Evolutionary conservation across 1,284 basidiomycete genomes (phyloP).

Genomic region (Trichosporon coremiiforme): DNA sequence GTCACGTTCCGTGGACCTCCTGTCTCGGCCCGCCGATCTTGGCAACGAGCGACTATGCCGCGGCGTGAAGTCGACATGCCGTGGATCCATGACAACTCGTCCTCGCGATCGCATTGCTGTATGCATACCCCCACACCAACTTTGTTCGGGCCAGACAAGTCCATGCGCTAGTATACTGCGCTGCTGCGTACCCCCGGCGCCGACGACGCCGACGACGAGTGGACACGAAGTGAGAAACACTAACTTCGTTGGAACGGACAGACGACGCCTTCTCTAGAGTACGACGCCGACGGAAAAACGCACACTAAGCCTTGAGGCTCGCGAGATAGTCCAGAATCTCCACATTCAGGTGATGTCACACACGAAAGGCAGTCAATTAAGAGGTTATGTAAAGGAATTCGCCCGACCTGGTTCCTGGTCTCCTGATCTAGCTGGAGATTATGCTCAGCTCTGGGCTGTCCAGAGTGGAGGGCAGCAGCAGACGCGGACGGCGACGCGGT

Average conservation of each 20-base stretch:
- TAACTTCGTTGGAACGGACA: constrained; percentile 8
- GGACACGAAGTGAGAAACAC: neutral
- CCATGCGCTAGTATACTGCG: neutral
- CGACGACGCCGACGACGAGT: neutral
- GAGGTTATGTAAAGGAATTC: neutral
- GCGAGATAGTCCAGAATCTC: constrained; percentile 6
- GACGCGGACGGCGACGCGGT: neutral
- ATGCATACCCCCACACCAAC: constrained; percentile 6
- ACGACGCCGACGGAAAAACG: constrained; percentile 4
- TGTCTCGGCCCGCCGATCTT: constrained; percentile 8
- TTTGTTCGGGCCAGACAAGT: constrained; percentile 1
- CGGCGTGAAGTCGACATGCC: neutral
- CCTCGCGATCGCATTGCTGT: neutral
- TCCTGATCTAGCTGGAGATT: neutral
- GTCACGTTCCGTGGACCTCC: neutral
- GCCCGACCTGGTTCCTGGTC: neutral
- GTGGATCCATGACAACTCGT: neutral
- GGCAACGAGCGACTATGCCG: neutral
- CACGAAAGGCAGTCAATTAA: neutral
- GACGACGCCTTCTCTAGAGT: neutral
- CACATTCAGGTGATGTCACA: constrained; percentile 7
- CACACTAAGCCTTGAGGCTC: neutral
- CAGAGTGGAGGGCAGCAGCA: neutral
- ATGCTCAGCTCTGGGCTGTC: neutral
- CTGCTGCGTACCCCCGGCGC: neutral